Evolutionary conservation across 2,329 filamentous ascomycete species (phyloP).

Genomic region (Calonectria pseudoturangicola): DNA sequence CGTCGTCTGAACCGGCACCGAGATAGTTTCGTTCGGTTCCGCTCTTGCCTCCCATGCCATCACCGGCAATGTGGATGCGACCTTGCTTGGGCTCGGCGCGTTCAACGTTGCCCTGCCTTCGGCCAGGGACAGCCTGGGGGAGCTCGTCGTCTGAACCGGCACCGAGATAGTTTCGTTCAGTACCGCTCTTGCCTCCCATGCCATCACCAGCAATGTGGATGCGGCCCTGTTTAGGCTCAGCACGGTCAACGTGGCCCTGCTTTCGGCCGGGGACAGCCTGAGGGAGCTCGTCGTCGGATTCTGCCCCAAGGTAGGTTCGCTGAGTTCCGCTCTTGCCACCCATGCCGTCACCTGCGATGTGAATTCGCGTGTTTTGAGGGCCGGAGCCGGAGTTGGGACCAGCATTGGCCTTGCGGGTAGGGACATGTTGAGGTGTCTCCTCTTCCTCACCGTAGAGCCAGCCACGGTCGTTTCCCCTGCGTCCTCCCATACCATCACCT

Average conservation of each 20-base stretch:
- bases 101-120: constrained; percentile 41
- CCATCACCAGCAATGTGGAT: constrained; percentile 74
- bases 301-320: constrained; percentile 74
- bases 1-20: constrained; percentile 59
- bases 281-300: constrained; percentile 50
- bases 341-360: constrained; percentile 63
- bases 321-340: constrained; percentile 74
- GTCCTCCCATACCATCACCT: constrained; percentile 81
- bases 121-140: constrained; percentile 45
- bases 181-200: constrained; percentile 77
- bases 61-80: constrained; percentile 69
- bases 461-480: constrained; percentile 69
- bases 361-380: constrained; percentile 55
- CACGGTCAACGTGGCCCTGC: constrained; percentile 41
- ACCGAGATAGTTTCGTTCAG: constrained; percentile 66
- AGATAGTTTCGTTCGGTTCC: constrained; percentile 75
- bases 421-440: constrained; percentile 55
- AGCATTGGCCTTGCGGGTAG: constrained; percentile 59
- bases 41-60: constrained; percentile 79
- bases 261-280: constrained; percentile 46
- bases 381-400: constrained; percentile 28
- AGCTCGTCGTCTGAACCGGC: constrained; percentile 68
- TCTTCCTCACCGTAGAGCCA: constrained; percentile 75
- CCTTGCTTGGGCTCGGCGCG: background rate
- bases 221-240: constrained; percentile 43